A percentile compares a stretch with the other conserved stretches of the same genome.
Conservation (phyloP, 2,329 filamentous ascomycete species). For the Orbilia oligospora region DNA sequence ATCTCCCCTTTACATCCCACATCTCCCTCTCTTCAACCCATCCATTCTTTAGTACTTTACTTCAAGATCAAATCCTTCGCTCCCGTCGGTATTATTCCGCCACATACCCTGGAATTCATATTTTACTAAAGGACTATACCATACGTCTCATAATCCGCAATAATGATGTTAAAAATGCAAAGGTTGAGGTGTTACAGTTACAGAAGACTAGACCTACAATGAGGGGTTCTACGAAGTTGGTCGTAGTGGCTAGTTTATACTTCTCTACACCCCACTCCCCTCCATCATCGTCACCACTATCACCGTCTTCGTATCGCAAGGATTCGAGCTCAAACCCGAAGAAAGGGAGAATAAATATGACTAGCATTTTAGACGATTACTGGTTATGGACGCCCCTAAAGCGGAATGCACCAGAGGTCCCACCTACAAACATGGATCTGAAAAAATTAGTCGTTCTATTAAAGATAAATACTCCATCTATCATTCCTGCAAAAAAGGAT, state of each 20-base stretch:
- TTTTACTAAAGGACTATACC: neutral
- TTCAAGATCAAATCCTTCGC: neutral
- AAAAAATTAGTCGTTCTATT: neutral
- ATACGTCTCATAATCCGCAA: neutral
- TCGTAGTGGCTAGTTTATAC: neutral
- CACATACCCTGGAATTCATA: neutral
- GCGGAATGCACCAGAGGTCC: neutral
- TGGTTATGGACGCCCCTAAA: neutral
- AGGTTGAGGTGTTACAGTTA: neutral
- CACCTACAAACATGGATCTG: neutral
- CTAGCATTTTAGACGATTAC: neutral
- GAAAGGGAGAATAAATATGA: neutral
- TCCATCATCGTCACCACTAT: too few relatives aligned
- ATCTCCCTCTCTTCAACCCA: neutral
- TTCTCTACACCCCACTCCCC: neutral
- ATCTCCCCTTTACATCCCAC: slow-evolving; percentile 17
- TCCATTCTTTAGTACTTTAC: neutral
- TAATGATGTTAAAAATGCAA: neutral
- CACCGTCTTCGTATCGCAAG: too few relatives aligned
- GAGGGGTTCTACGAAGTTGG: neutral
- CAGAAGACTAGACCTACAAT: neutral
- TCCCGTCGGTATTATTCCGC: neutral
- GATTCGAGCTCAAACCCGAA: too few relatives aligned
- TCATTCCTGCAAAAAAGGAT: neutral
- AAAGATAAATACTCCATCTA: neutral